These are phyloP conservation scores for Edaphochlamys debaryana DNA, from an alignment of 139 green algal genomes.

Conservation along the genomic window DNA sequence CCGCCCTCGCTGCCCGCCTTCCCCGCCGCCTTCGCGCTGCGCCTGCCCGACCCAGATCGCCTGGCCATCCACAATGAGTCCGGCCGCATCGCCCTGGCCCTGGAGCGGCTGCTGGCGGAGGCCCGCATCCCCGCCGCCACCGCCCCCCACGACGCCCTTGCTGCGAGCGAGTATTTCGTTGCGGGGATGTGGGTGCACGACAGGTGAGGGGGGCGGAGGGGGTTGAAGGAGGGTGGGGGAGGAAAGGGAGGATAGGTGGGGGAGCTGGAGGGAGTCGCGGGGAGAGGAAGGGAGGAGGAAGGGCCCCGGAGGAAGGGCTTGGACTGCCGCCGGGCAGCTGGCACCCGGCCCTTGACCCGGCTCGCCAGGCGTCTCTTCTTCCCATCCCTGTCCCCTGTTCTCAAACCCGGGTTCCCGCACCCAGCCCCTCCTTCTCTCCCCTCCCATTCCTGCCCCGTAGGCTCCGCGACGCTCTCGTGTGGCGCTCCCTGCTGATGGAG, in stretches of 20 bases:
- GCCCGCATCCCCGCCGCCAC: not conserved
- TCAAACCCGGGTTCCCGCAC: too few species aligned
- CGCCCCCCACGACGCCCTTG: slow-evolving; percentile 26
- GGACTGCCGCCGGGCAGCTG: too few species aligned
- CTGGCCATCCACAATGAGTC: slow-evolving; percentile 45
- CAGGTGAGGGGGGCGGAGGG: not conserved
- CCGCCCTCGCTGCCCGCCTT: not conserved
- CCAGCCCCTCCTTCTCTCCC: too few species aligned
- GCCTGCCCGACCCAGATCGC: slow-evolving; percentile 38
- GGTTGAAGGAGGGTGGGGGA: not conserved
- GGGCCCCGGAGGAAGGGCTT: too few species aligned
- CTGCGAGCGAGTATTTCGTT: slow-evolving; percentile 16
- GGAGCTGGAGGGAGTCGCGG: not conserved
- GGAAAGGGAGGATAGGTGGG: too few species aligned
- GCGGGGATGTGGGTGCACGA: slow-evolving; percentile 48
- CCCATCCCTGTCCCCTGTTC: too few species aligned
- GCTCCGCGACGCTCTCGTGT: slow-evolving; percentile 30
- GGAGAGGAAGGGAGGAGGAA: too few species aligned
- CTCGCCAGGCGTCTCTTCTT: too few species aligned
- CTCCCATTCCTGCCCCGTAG: too few species aligned
- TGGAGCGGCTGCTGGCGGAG: slow-evolving; percentile 26
- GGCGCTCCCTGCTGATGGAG: slow-evolving; percentile 51
- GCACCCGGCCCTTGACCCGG: too few species aligned
- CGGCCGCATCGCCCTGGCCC: slow-evolving; percentile 9
- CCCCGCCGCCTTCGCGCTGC: slow-evolving; percentile 10